These are phyloP conservation scores for Aspergillus funiculosus DNA, from an alignment of 495 filamentous ascomycete genomes.

Conservation along the genomic window DNA sequence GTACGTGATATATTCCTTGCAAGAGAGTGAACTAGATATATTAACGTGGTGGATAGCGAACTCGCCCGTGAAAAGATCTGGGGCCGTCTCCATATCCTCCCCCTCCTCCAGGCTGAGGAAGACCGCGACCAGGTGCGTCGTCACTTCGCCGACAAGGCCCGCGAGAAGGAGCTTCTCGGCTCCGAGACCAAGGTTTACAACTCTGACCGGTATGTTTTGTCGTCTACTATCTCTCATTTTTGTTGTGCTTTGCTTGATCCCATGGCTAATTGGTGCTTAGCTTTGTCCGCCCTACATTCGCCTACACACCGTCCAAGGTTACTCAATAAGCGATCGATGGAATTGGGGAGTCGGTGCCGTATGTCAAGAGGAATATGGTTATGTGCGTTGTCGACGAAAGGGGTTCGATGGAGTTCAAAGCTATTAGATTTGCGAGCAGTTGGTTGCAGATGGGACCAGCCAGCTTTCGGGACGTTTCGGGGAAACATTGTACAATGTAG, in stretches of 20 bases:
- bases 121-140: conserved; percentile 89
- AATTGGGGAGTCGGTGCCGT: no score
- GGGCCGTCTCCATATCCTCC: conserved; percentile 87
- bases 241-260: not conserved
- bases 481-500: conserved; percentile 30
- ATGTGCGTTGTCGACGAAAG: not conserved
- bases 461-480: no score
- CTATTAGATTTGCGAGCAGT: no score
- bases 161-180: conserved; percentile 86
- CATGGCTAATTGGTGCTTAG: conserved; percentile 18
- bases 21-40: not conserved
- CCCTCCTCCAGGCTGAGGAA: conserved; percentile 88
- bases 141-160: conserved; percentile 74
- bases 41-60: conserved; percentile 59
- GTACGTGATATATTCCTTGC: conserved; percentile 46
- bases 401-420: no score
- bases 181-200: conserved; percentile 77
- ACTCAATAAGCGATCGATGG: conserved; percentile 27
- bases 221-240: not conserved
- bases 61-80: conserved; percentile 96
- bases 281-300: conserved; percentile 45
- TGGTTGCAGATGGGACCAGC: no score
- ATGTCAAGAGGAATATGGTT: not conserved
- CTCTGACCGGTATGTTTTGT: conserved; percentile 66
- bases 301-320: conserved; percentile 38